These are phyloP conservation scores for Aspergillus bombycis DNA, from an alignment of 2,329 filamentous ascomycete genomes.

Conservation along the genomic window DNA sequence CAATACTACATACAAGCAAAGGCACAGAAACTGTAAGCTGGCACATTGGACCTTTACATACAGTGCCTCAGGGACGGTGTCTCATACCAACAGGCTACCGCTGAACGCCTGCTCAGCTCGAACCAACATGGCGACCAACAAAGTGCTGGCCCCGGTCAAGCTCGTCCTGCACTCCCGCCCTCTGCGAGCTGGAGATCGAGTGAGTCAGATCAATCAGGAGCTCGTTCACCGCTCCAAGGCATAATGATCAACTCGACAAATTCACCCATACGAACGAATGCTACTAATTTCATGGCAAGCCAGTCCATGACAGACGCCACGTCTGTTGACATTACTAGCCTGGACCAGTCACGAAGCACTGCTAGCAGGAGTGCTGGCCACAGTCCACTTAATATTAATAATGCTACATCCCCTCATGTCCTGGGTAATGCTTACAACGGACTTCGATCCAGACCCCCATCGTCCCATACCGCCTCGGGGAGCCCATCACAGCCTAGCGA, in stretches of 20 bases:
- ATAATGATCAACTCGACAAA: background rate
- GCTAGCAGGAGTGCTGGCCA: conserved; percentile 8
- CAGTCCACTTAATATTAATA: conserved; percentile 5
- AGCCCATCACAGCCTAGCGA: conserved; percentile 28
- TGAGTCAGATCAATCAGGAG: background rate
- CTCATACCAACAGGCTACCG: conserved; percentile 4
- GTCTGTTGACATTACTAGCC: background rate
- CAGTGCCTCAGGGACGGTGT: background rate
- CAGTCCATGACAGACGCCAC: background rate
- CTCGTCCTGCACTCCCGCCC: background rate
- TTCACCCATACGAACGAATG: background rate
- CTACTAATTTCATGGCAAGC: background rate
- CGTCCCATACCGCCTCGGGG: conserved; percentile 12
- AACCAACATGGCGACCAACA: background rate
- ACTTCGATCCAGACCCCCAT: conserved; percentile 5
- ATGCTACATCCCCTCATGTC: background rate
- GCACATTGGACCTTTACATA: background rate
- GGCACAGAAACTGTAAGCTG: conserved; percentile 13
- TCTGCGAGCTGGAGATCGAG: background rate
- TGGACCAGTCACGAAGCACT: conserved; percentile 7
- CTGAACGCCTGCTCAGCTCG: background rate
- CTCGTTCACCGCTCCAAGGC: background rate
- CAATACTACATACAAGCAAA: conserved; percentile 10
- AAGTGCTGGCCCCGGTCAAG: background rate
- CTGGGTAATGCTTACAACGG: conserved; percentile 1